Evolutionary conservation across 768 basidiomycete genomes (phyloP), one percentile per base, ranked within the genome.

Genomic region (Trametes punicea): DNA sequence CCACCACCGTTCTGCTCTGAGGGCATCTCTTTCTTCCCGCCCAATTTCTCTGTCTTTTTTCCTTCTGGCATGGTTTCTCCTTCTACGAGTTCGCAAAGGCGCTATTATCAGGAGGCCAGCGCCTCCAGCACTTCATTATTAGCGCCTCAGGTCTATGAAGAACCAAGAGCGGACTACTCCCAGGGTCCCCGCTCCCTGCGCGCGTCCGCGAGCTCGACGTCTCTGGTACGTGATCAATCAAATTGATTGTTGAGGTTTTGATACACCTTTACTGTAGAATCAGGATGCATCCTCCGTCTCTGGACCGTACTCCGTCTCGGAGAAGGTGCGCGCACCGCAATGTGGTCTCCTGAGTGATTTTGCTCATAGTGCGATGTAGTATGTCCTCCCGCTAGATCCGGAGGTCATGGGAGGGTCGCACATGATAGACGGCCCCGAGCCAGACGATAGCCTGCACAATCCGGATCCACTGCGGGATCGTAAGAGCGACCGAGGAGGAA

Each of bases 341-440:
- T 8, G 34, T 2, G 2, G 23, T 18, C 29, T 15, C 6, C 33
- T 16, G n/a, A 18, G 6, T 21, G 15, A 41, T 38, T n/a, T 11
- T 18, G 25, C 21, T 51, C 1, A 27, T 26, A 16, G 20, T 30
- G 26, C 40, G 16, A n/a, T 36, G 3, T 47, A 89, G 87, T 88
- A 80, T 64, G 79, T 83, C 9, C 73, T 90, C 16, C 74, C 83
- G 2, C 76, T 83, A 11, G 87, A 90, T 63, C 86, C 86, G 13
- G 76, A 79, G 16, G 71, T 73, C 21, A 89, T 88, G 88, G 84
- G 85, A 34, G 29, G 26, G 30, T 36, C 51, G 31, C 51, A 45
- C 13, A 44, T 52, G 23, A 69, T 89, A 20, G 87, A 89, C 64
- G 79, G 86, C 56, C 87, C 87, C 2, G 74, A 81, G 45, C 51